Conservation (phyloP, 1,139 yeast genomes). For the Scheffersomyces lignicola region DNA sequence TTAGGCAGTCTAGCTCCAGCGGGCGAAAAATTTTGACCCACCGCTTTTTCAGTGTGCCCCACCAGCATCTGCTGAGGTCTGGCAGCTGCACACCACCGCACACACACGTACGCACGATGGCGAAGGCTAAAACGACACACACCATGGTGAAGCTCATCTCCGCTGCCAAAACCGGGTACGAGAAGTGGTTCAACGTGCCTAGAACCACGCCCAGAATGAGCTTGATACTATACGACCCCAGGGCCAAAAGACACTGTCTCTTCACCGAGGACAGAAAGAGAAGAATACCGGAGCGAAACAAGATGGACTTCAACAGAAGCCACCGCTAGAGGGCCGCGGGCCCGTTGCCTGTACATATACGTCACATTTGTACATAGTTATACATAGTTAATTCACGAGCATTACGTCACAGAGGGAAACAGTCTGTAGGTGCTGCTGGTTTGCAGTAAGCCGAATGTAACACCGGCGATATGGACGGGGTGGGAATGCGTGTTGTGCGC, state of each 20-base stretch:
- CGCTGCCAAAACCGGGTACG: constrained; percentile 84
- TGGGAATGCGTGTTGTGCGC: too few relatives aligned
- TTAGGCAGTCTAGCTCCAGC: too few relatives aligned
- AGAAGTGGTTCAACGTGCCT: constrained; percentile 77
- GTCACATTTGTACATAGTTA: constrained; percentile 1
- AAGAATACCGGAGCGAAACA: constrained; percentile 62
- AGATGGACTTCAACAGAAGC: constrained; percentile 62
- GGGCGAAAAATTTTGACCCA: too few relatives aligned
- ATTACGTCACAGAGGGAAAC: too few relatives aligned
- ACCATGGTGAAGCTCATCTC: constrained; percentile 64
- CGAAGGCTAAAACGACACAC: constrained; percentile 43
- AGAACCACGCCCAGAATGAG: constrained; percentile 78
- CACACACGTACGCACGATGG: too few relatives aligned
- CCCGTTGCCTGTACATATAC: not conserved
- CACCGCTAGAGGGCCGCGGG: constrained; percentile 22
- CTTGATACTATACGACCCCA: constrained; percentile 88
- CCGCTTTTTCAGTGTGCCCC: too few relatives aligned
- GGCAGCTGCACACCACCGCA: too few relatives aligned
- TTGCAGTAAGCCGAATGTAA: too few relatives aligned
- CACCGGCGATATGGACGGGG: too few relatives aligned
- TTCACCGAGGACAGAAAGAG: constrained; percentile 89
- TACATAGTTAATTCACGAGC: too few relatives aligned
- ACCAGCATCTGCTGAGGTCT: too few relatives aligned
- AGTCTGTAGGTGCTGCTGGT: too few relatives aligned
- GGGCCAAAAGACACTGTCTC: constrained; percentile 69